These are phyloP conservation scores for Cordyceps cicadae DNA, from an alignment of 2,329 filamentous ascomycete genomes.

Conservation along the genomic window DNA sequence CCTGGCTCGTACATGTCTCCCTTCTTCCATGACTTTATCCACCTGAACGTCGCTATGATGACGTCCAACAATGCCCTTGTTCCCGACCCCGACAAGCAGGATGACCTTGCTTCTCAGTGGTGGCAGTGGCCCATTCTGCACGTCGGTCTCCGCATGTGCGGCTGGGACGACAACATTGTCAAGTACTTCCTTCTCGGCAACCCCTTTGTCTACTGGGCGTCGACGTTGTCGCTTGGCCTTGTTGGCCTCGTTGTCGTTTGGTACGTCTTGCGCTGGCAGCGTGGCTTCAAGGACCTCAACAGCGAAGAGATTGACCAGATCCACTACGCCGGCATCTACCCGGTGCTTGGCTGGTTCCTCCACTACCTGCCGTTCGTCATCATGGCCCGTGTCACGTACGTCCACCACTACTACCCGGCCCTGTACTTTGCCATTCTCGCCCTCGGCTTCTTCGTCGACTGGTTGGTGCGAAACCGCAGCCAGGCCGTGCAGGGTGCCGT, in stretches of 20 bases:
- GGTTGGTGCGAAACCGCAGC: slow-evolving; percentile 61
- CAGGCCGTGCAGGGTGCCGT: slow-evolving; percentile 55
- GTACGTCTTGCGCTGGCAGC: slow-evolving; percentile 93
- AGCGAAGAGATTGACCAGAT: slow-evolving; percentile 81
- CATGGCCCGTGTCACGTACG: slow-evolving; percentile 98
- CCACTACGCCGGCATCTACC: slow-evolving; percentile 88
- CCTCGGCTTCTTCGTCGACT: slow-evolving; percentile 83
- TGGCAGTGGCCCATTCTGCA: slow-evolving; percentile 98
- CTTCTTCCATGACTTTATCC: slow-evolving; percentile 95
- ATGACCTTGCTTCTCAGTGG: slow-evolving; percentile 90
- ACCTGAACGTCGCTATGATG: slow-evolving; percentile 99
- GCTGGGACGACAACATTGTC: slow-evolving; percentile 90
- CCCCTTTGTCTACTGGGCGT: slow-evolving; percentile 91
- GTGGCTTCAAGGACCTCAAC: slow-evolving; percentile 78
- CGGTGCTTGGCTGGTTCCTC: slow-evolving; percentile 85
- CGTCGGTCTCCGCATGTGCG: slow-evolving; percentile 95
- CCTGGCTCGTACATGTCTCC: slow-evolving; percentile 92
- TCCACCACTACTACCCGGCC: slow-evolving; percentile 98
- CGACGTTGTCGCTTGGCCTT: slow-evolving; percentile 67
- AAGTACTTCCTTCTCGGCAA: slow-evolving; percentile 99
- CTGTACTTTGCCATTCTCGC: slow-evolving; percentile 93
- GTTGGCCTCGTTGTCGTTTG: slow-evolving; percentile 67
- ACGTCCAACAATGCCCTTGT: slow-evolving; percentile 98
- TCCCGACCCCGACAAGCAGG: slow-evolving; percentile 96
- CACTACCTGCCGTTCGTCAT: slow-evolving; percentile 94